These are phyloP conservation scores for Myriosclerotinia curreyana DNA, from an alignment of 2,329 filamentous ascomycete genomes.

Conservation along the genomic window DNA sequence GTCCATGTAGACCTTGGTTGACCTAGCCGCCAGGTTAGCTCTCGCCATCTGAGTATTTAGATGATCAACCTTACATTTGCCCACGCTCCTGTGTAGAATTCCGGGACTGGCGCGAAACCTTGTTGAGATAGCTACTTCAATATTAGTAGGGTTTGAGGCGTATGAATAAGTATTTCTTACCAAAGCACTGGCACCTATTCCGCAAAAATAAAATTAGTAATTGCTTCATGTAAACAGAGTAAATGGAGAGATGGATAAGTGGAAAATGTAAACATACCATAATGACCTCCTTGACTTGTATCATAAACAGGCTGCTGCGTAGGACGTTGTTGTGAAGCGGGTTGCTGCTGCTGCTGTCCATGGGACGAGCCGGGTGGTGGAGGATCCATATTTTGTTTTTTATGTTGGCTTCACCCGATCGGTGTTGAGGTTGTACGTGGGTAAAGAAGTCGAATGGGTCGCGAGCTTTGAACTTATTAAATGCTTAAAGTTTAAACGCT, in stretches of 20 bases:
- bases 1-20: slow-evolving; percentile 88
- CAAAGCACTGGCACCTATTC: slow-evolving; percentile 62
- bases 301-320: slow-evolving; percentile 60
- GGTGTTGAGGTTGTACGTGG: slow-evolving; percentile 11
- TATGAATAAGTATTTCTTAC: slow-evolving; percentile 48
- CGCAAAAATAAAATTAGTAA: slow-evolving; percentile 32
- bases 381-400: slow-evolving; percentile 50
- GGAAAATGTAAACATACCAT: slow-evolving; percentile 54
- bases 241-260: neutral
- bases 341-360: slow-evolving; percentile 50
- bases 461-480: neutral
- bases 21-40: slow-evolving; percentile 55
- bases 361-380: slow-evolving; percentile 53
- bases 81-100: slow-evolving; percentile 92
- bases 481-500: neutral
- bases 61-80: slow-evolving; percentile 67
- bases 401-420: slow-evolving; percentile 15
- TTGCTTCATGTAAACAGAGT: slow-evolving; percentile 13
- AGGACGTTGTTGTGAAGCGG: slow-evolving; percentile 41
- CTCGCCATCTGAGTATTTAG: slow-evolving; percentile 17
- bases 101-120: slow-evolving; percentile 82
- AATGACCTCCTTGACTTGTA: slow-evolving; percentile 70
- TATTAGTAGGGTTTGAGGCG: slow-evolving; percentile 30
- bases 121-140: slow-evolving; percentile 70
- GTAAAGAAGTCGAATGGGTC: slow-evolving; percentile 3